phyloP scores from a whole-genome alignment of 805 yeast species.

The Pichia californica region DNA sequence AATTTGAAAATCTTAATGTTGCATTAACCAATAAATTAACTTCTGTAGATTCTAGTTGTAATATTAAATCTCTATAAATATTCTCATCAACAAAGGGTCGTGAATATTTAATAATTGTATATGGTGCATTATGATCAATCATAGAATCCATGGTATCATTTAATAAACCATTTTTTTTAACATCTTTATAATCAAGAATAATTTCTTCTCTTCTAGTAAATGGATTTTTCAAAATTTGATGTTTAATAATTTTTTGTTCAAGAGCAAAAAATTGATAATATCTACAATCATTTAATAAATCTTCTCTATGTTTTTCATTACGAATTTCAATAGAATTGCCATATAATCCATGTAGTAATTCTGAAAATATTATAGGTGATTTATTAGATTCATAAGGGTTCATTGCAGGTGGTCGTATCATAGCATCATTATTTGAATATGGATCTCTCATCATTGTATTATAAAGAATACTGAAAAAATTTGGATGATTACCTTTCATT shows the following conservation, averaged over 20 bases:
- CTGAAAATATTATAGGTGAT: slow-evolving; percentile 47
- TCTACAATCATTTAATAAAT: slow-evolving; percentile 61
- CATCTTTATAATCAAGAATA: slow-evolving; percentile 40
- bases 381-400: slow-evolving; percentile 48
- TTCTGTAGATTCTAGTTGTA: slow-evolving; percentile 35
- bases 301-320: slow-evolving; percentile 48
- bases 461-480: slow-evolving; percentile 63
- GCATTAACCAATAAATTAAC: slow-evolving; percentile 29
- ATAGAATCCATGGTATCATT: slow-evolving; percentile 13
- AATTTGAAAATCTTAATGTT: slow-evolving; percentile 24
- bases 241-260: slow-evolving; percentile 62
- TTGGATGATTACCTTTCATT: slow-evolving; percentile 66
- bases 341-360: slow-evolving; percentile 46
- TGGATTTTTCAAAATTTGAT: slow-evolving; percentile 46
- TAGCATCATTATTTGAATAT: slow-evolving; percentile 31
- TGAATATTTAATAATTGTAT: slow-evolving; percentile 29
- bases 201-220: slow-evolving; percentile 50
- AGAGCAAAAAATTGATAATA: slow-evolving; percentile 72
- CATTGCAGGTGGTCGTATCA: slow-evolving; percentile 72
- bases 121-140: slow-evolving; percentile 12
- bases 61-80: slow-evolving; percentile 30
- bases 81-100: slow-evolving; percentile 41
- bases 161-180: slow-evolving; percentile 33
- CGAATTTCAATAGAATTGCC: slow-evolving; percentile 46
- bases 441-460: slow-evolving; percentile 48